These are phyloP conservation scores for Fusarium buharicum DNA, from an alignment of 2,329 filamentous ascomycete species.

Conservation along the genomic window DNA sequence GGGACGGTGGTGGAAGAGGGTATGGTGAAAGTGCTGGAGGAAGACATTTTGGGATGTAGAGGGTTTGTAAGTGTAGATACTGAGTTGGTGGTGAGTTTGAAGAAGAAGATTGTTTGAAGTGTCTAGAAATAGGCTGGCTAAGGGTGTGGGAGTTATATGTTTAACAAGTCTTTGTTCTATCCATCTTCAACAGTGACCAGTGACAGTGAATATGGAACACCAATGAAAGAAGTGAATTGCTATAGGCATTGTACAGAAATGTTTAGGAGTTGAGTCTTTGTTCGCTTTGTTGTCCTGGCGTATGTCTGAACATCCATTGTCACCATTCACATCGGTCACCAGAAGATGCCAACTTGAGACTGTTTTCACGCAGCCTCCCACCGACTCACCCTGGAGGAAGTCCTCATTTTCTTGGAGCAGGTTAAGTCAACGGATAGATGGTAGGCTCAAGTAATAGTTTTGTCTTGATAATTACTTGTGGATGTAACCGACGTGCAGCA, in stretches of 20 bases:
- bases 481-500: too few relatives aligned
- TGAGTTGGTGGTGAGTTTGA: not conserved
- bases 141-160: not conserved
- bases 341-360: too few relatives aligned
- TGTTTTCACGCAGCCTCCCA: too few relatives aligned
- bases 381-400: too few relatives aligned
- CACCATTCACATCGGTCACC: too few relatives aligned
- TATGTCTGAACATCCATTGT: too few relatives aligned
- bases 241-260: not conserved
- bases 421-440: too few relatives aligned
- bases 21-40: conserved; percentile 10
- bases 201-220: not conserved
- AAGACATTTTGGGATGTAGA: conserved; percentile 10
- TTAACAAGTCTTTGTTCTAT: not conserved
- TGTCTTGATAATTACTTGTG: too few relatives aligned
- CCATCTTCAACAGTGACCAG: not conserved
- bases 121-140: too few relatives aligned
- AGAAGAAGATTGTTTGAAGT: not conserved
- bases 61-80: not conserved
- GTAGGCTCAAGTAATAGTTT: too few relatives aligned
- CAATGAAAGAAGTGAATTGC: not conserved
- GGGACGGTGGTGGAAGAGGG: not conserved
- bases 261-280: not conserved
- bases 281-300: not conserved
- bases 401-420: too few relatives aligned